A percentile compares a stretch with the other conserved stretches of the same genome.
Evolutionary conservation across 75 land plant species (phyloP).

Genomic region (Selaginella moellendorffii): DNA sequence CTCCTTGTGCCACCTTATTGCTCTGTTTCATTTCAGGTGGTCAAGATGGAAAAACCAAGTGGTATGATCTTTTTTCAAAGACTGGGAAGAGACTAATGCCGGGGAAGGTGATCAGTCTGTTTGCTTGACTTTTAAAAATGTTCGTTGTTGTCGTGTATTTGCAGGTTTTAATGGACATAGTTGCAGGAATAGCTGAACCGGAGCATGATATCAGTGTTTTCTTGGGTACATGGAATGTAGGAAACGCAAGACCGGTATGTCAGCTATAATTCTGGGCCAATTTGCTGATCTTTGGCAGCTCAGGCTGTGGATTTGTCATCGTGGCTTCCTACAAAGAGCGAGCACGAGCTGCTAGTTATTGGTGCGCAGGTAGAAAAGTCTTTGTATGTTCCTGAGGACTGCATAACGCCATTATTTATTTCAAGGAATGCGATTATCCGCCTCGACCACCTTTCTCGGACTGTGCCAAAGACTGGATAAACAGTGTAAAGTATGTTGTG

Average conservation of each 20-base stretch:
- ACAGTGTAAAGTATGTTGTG: constrained; percentile 20
- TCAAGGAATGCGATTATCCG: constrained; percentile 36
- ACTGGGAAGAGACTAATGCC: constrained; percentile 23
- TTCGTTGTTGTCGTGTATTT: neutral
- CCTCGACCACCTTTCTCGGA: constrained; percentile 33
- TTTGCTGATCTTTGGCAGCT: neutral
- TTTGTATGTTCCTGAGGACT: neutral
- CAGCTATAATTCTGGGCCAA: neutral
- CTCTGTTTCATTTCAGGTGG: no score
- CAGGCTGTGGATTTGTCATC: constrained; percentile 30
- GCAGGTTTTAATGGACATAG: constrained; percentile 29
- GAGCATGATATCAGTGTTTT: constrained; percentile 30
- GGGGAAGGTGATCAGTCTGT: constrained; percentile 22
- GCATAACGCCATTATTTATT: neutral
- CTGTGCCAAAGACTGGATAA: constrained; percentile 38
- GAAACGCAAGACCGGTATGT: constrained; percentile 34
- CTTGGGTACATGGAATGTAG: constrained; percentile 45
- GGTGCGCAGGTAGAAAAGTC: constrained; percentile 25
- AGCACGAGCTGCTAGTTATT: constrained; percentile 29
- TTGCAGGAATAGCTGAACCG: constrained; percentile 36
- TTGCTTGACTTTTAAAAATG: neutral
- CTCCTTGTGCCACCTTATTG: no score
- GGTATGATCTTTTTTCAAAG: constrained; percentile 35
- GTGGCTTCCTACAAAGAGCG: constrained; percentile 27
- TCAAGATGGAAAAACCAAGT: constrained; percentile 9